Base-by-base conservation (phyloP, 2,329 filamentous ascomycete species). In the Trichophyton mentagrophytes region DNA sequence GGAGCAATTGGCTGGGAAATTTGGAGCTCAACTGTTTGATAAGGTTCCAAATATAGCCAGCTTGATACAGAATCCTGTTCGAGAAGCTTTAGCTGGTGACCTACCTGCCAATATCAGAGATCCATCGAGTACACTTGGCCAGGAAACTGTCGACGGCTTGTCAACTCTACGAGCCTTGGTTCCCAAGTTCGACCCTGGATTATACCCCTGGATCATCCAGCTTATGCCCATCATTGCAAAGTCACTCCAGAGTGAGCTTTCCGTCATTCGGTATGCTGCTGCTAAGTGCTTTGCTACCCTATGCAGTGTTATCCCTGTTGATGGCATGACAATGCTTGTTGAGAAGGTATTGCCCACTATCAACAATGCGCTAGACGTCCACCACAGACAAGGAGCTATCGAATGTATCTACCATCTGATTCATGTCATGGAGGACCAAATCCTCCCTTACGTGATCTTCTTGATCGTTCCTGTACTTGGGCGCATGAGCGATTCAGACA, bases 361-460 rank as follows among this genome's bases (percentile, higher is more conserved):
- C 73, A 93, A 81, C 76, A 96, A 96, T 67, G 87, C 90, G 0
- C 76, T 95, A 62, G 92, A 99, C 68, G 81, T 96, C 33, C 86
- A 89, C 69, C 88, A 87, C 75, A 86, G 93, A 44, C 93, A 99
- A 76, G 93, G 93, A 64, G 90, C 90, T 4, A 93, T 95, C 61
- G 93, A 99, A 74, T 90, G 85, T 67, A 88, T 99, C 62, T 99
- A 99, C 71, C 93, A 99, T 73, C 79, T 99, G 62, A 99, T 99
- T 65, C 89, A 95, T 63, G 91, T 96, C 58, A 99, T 99, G 93
- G 93, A 95, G 64, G 93, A 97, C 71, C 83, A 84, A 42, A 99
- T 99, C 61, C 76, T 99, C 33, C 93, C 95, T 2, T 99, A 99
- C 69, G 93, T 99, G 64, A 96, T 99, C 68, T 99, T 99, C 83